These are phyloP conservation scores for Puccinia horiana DNA, from an alignment of 1,284 basidiomycete species.

Conservation along the genomic window DNA sequence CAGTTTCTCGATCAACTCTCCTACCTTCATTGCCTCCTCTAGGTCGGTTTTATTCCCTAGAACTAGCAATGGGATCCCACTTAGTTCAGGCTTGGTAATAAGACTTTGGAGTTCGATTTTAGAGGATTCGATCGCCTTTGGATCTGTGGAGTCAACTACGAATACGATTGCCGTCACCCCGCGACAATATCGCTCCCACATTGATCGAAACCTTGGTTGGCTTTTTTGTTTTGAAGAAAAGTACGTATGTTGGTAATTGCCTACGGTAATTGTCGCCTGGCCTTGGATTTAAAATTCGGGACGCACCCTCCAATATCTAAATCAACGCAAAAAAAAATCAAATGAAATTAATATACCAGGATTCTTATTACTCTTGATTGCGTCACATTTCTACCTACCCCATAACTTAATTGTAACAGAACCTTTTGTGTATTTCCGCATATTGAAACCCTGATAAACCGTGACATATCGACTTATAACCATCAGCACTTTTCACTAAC, in stretches of 20 bases:
- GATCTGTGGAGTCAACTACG: conserved; percentile 82
- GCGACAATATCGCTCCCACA: conserved; percentile 90
- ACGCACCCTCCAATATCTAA: conserved; percentile 52
- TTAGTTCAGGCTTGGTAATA: conserved; percentile 71
- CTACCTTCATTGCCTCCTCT: conserved; percentile 73
- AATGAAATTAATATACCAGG: neutral
- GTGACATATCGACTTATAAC: neutral
- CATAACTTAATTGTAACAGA: conserved; percentile 57
- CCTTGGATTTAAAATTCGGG: neutral
- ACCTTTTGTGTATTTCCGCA: conserved; percentile 56
- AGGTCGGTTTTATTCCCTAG: conserved; percentile 96
- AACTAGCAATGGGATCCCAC: conserved; percentile 82
- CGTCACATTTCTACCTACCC: conserved; percentile 24
- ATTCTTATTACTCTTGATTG: neutral
- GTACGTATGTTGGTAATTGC: neutral
- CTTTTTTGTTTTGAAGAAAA: conserved; percentile 61
- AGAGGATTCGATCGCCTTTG: conserved; percentile 78
- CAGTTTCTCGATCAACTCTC: conserved; percentile 82
- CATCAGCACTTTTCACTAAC: neutral
- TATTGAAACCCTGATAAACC: conserved; percentile 53
- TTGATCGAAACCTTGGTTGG: conserved; percentile 83
- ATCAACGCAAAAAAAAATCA: neutral
- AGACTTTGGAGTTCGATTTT: conserved; percentile 87
- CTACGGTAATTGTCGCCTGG: neutral
- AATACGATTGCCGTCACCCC: conserved; percentile 95